Evolutionary conservation across 2,329 filamentous ascomycete genomes (phyloP).

Genomic region (Ascosphaera aggregata): DNA sequence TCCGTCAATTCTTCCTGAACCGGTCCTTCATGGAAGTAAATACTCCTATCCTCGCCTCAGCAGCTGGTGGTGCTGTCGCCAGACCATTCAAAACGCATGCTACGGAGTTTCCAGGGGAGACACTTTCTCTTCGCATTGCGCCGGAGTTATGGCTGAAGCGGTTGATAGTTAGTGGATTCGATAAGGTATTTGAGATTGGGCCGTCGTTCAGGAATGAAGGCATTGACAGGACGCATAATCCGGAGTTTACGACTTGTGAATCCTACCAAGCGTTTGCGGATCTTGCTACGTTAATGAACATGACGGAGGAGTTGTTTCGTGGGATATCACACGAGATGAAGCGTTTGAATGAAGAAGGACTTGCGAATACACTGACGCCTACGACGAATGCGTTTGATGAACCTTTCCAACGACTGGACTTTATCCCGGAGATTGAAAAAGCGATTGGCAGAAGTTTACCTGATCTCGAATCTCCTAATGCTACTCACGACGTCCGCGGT

Average conservation of each 20-base stretch:
- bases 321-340: too few species aligned
- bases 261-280: conserved; percentile 93
- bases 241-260: conserved; percentile 92
- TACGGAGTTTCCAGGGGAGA: conserved; percentile 85
- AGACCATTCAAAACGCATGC: conserved; percentile 90
- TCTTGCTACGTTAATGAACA: conserved; percentile 71
- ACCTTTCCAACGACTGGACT: conserved; percentile 45
- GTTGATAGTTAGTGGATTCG: conserved; percentile 77
- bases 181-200: conserved; percentile 88
- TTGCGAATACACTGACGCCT: conserved; percentile 24
- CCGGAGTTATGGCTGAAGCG: conserved; percentile 96
- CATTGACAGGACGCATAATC: conserved; percentile 86
- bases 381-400: conserved; percentile 34
- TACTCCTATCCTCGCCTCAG: conserved; percentile 93
- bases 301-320: conserved; percentile 90
- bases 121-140: conserved; percentile 86
- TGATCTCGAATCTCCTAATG: conserved; percentile 30
- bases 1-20: conserved; percentile 72
- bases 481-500: conserved; percentile 32
- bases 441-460: conserved; percentile 43
- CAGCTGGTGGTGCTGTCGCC: conserved; percentile 86
- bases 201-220: conserved; percentile 91
- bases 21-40: conserved; percentile 84
- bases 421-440: conserved; percentile 55
- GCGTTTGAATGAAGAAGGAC: too few species aligned